phyloP scores from a whole-genome alignment of 1,139 yeast species.

The Sugiyamaella neomexicana region DNA sequence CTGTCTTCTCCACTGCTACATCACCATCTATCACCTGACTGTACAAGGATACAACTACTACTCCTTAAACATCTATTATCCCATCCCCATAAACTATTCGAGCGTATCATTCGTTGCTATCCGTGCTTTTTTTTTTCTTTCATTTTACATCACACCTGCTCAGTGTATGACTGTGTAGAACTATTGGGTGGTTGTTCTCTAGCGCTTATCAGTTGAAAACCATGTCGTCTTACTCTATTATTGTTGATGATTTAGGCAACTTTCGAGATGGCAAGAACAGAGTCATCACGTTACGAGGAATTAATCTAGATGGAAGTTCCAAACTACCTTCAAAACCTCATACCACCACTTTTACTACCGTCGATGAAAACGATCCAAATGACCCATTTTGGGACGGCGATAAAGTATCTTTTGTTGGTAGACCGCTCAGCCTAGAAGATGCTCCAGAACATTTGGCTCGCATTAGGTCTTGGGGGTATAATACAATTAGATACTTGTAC shows the following conservation, averaged over 20 bases:
- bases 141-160: neutral
- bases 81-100: neutral
- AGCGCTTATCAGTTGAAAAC: neutral
- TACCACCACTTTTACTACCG: slow-evolving; percentile 53
- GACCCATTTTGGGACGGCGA: slow-evolving; percentile 68
- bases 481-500: slow-evolving; percentile 69
- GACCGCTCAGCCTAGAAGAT: slow-evolving; percentile 75
- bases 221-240: slow-evolving; percentile 1
- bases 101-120: neutral
- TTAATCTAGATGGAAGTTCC: slow-evolving; percentile 69
- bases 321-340: slow-evolving; percentile 65
- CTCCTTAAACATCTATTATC: neutral
- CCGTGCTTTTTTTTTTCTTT: neutral
- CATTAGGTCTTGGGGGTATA: slow-evolving; percentile 79
- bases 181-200: no score
- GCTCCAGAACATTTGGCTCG: slow-evolving; percentile 68
- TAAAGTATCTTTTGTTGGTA: slow-evolving; percentile 71
- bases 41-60: neutral
- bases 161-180: neutral
- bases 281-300: slow-evolving; percentile 65
- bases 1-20: neutral
- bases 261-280: slow-evolving; percentile 60
- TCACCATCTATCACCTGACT: neutral
- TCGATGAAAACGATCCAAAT: slow-evolving; percentile 37
- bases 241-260: slow-evolving; percentile 48